Evolutionary conservation across 108 stramenopile species (phyloP).

Genomic region (Heterococcus sp.): DNA sequence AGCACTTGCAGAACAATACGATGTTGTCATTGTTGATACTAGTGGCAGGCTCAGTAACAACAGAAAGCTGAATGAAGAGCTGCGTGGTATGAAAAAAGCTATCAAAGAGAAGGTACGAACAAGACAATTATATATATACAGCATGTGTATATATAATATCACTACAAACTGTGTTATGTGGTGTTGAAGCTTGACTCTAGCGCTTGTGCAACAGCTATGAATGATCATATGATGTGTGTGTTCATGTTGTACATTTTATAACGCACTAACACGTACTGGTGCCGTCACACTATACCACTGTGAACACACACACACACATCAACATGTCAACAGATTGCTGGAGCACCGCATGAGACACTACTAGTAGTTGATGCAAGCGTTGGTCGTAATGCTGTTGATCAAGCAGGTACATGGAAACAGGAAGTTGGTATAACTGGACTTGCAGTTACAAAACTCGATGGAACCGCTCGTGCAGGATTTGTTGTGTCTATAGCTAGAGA

Average conservation of each 20-base stretch:
- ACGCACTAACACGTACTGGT: too few species aligned
- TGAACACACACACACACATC: too few species aligned
- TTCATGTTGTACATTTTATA: too few species aligned
- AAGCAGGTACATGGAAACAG: constrained; percentile 57
- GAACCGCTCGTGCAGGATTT: constrained; percentile 85
- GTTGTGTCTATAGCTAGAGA: constrained; percentile 83
- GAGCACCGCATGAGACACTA: constrained; percentile 80
- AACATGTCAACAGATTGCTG: background rate
- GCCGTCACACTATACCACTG: too few species aligned
- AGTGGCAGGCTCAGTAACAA: constrained; percentile 86
- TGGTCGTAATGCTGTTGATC: constrained; percentile 88
- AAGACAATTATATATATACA: too few species aligned
- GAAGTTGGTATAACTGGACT: constrained; percentile 85
- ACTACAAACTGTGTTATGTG: too few species aligned
- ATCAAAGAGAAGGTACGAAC: constrained; percentile 74
- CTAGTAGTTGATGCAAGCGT: constrained; percentile 89
- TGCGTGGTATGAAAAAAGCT: constrained; percentile 79
- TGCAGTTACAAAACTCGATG: constrained; percentile 88
- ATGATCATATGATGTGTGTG: too few species aligned
- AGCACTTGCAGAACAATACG: constrained; percentile 73
- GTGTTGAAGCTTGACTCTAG: too few species aligned
- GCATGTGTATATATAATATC: too few species aligned
- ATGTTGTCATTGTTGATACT: constrained; percentile 84
- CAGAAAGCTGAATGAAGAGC: constrained; percentile 74
- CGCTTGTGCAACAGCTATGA: too few species aligned